A percentile compares a stretch with the other conserved stretches of the same genome.
Conservation (phyloP, 169 alveolate species). For the Plasmodium billcollinsi region DNA sequence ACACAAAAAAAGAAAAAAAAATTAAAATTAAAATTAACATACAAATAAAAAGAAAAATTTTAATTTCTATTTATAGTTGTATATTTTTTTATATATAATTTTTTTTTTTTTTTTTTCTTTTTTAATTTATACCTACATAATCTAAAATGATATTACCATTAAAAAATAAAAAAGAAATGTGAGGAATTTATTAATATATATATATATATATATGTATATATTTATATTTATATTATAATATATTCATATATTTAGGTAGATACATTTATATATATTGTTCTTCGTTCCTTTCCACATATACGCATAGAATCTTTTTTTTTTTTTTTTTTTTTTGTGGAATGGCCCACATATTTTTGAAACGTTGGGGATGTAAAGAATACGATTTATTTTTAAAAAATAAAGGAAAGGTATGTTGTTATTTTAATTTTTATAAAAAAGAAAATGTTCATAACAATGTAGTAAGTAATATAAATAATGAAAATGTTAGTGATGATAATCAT, state of each 20-base stretch:
- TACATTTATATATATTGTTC: not conserved
- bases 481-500: no score
- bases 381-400: conserved; percentile 17
- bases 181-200: not conserved
- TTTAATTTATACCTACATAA: no score
- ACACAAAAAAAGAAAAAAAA: no score
- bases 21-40: no score
- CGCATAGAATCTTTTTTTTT: not conserved
- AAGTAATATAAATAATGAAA: no score
- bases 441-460: no score
- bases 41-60: no score
- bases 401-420: not conserved
- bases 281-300: not conserved
- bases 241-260: not conserved
- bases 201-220: not conserved
- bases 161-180: not conserved
- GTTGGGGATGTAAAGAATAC: conserved; percentile 35
- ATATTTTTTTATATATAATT: no score
- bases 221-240: not conserved
- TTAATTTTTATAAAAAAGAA: no score
- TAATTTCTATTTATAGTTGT: no score
- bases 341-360: not conserved
- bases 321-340: no score
- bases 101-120: no score
- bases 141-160: not conserved